Evolutionary conservation across 805 yeast species (phyloP), one percentile per base, ranked within the genome.

Genomic region (Kuraishia piskuri): DNA sequence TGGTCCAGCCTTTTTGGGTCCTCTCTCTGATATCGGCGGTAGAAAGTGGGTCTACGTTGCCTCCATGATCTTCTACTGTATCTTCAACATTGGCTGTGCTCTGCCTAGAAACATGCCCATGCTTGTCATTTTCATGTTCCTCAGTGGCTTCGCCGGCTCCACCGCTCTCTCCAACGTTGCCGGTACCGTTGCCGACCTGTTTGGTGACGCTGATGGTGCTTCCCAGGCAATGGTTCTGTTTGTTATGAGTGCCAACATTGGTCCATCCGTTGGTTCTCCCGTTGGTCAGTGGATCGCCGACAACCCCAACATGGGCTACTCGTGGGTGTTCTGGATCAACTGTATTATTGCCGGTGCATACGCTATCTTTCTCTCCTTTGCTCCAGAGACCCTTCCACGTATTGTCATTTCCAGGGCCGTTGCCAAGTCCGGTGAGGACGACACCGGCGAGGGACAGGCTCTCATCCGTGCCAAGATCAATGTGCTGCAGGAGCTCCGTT

Each of bases 301-400:
- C 48, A 68, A 67, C 53, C 24, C 45, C 1, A 56, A 54, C 17
- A 55, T 67, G 57, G 69, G 70, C 44, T 66, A 52, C 54, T 61
- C 63, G 51, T 68, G 72, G 72, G 56, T 68, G 20, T 68, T 63
- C 56, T 58, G 67, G 54, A 61, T 68, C 52, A 68, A 68, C 55
- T 56, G 64, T 24, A 68, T 68, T 50, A 55, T 68, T 51, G 68
- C 67, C 52, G 64, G 63, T 22, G 64, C 56, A 8, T 61, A 54
- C 45, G 46, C 60, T 24, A 14, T 67, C 23, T 50, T 47, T 7
- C 37, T 66, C 47, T 50, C 55, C 36, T 63, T 68, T 46, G 49
- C 67, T 17, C 72, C 71, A 40, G 72, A 67, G 55, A 68, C 72
- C n/a, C 57, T 68, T 51, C 71, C 72, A 52, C 65, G 69, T 60